These are phyloP conservation scores for Ceratorhiza oryzae-sativae DNA, from an alignment of 1,284 basidiomycete species.

Conservation along the genomic window DNA sequence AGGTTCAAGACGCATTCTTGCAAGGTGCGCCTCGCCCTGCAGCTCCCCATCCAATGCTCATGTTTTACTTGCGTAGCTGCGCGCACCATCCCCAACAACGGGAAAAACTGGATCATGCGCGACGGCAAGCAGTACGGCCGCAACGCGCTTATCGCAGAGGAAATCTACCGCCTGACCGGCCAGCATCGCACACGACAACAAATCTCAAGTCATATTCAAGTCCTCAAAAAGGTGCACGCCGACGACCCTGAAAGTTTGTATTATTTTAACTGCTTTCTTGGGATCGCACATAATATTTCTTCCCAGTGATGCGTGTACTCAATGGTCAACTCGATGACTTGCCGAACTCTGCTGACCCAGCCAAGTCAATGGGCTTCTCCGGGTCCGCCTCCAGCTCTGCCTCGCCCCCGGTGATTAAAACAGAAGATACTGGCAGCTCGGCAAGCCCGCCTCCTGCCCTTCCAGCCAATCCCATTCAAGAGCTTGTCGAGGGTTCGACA, in stretches of 20 bases:
- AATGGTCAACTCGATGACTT: slow-evolving; percentile 29
- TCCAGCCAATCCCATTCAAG: slow-evolving; percentile 1
- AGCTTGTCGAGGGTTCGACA: slow-evolving; percentile 12
- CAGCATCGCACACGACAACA: slow-evolving; percentile 45
- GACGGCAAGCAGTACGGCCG: slow-evolving; percentile 54
- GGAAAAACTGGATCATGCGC: slow-evolving; percentile 54
- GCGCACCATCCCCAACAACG: slow-evolving; percentile 53
- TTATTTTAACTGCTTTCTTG: neutral
- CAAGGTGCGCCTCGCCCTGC: slow-evolving; percentile 45
- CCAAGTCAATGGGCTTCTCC: neutral
- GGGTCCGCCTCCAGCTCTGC: slow-evolving; percentile 12
- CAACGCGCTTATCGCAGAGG: slow-evolving; percentile 56
- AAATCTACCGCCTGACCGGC: slow-evolving; percentile 54
- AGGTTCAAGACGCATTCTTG: slow-evolving; percentile 54
- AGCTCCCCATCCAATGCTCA: neutral
- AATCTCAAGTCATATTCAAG: slow-evolving; percentile 41
- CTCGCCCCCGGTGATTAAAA: slow-evolving; percentile 24
- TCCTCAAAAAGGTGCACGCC: slow-evolving; percentile 44
- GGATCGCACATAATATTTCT: neutral
- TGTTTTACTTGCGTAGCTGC: slow-evolving; percentile 47
- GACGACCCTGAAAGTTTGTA: slow-evolving; percentile 49
- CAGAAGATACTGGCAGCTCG: slow-evolving; percentile 22
- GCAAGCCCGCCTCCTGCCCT: slow-evolving; percentile 17
- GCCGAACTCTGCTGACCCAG: neutral
- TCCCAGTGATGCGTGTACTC: slow-evolving; percentile 23